A percentile compares a stretch with the other conserved stretches of the same genome.
Evolutionary conservation across 495 filamentous ascomycete genomes (phyloP).

Genomic region (Penicillium ochrochloron): DNA sequence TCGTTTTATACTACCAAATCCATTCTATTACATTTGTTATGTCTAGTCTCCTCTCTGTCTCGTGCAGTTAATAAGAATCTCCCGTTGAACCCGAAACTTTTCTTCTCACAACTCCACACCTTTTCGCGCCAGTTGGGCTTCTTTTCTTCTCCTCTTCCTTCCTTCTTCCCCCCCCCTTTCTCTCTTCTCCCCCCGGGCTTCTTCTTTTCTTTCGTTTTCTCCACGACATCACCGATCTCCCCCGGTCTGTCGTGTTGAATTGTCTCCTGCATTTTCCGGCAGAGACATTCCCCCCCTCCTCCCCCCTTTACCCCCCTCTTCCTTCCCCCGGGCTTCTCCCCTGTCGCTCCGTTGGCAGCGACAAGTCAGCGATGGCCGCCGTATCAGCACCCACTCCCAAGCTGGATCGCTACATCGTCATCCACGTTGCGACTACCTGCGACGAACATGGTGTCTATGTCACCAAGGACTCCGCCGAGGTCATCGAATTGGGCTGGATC

Average conservation of each 20-base stretch:
- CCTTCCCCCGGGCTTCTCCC: constrained; percentile 27
- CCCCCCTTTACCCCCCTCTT: constrained; percentile 24
- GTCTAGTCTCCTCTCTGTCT: not conserved
- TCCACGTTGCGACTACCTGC: constrained; percentile 98
- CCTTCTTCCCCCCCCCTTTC: constrained; percentile 27
- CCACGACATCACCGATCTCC: constrained; percentile 24
- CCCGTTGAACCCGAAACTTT: constrained; percentile 42
- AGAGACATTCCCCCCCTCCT: constrained; percentile 35
- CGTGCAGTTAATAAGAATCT: constrained; percentile 1
- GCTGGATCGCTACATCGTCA: constrained; percentile 94
- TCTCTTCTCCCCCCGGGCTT: constrained; percentile 32
- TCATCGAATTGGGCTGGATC: constrained; percentile 99
- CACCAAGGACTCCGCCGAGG: constrained; percentile 97
- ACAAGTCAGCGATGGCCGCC: constrained; percentile 50
- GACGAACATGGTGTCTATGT: constrained; percentile 99
- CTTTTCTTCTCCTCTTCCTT: constrained; percentile 31
- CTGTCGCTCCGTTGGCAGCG: constrained; percentile 38
- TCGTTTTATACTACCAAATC: no score
- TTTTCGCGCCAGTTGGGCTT: constrained; percentile 27
- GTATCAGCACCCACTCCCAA: constrained; percentile 61
- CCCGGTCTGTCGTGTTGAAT: constrained; percentile 37
- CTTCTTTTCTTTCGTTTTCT: constrained; percentile 33
- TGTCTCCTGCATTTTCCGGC: constrained; percentile 43
- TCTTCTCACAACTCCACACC: constrained; percentile 44
- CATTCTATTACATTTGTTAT: no score